phyloP scores from a whole-genome alignment of 106 monocot genomes.

The Dactylorhiza incarnata region DNA sequence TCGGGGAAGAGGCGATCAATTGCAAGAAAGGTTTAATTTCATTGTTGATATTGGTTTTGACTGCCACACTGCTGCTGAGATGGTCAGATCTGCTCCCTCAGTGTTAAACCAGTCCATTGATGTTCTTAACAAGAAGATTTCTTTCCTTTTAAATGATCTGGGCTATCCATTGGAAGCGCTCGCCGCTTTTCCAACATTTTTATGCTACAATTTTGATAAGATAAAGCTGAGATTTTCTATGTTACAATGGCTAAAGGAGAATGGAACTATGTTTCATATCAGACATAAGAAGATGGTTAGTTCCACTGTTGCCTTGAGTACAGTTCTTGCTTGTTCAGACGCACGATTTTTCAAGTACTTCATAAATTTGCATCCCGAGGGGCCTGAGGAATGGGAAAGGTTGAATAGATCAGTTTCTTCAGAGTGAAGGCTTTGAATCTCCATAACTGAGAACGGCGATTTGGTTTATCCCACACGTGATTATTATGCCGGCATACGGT shows the following conservation, averaged over 20 bases:
- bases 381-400: constrained; percentile 48
- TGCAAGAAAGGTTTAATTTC: constrained; percentile 58
- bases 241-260: constrained; percentile 55
- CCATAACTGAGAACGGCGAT: neutral
- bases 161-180: constrained; percentile 53
- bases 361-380: constrained; percentile 50
- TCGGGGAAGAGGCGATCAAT: constrained; percentile 67
- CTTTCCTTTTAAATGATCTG: constrained; percentile 50
- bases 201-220: constrained; percentile 61
- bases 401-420: constrained; percentile 27
- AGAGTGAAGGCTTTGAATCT: constrained; percentile 1
- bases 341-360: constrained; percentile 52
- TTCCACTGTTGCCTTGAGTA: constrained; percentile 40
- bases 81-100: constrained; percentile 48
- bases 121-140: constrained; percentile 48
- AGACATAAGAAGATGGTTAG: constrained; percentile 27
- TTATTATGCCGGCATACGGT: neutral
- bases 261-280: constrained; percentile 26
- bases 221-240: constrained; percentile 61
- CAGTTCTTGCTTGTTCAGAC: constrained; percentile 59
- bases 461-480: neutral
- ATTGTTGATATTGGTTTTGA: constrained; percentile 54
- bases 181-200: constrained; percentile 38
- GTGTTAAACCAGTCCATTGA: constrained; percentile 55
- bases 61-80: constrained; percentile 37